phyloP scores from a whole-genome alignment of 106 monocot genomes.

The Platanthera guangdongensis region DNA sequence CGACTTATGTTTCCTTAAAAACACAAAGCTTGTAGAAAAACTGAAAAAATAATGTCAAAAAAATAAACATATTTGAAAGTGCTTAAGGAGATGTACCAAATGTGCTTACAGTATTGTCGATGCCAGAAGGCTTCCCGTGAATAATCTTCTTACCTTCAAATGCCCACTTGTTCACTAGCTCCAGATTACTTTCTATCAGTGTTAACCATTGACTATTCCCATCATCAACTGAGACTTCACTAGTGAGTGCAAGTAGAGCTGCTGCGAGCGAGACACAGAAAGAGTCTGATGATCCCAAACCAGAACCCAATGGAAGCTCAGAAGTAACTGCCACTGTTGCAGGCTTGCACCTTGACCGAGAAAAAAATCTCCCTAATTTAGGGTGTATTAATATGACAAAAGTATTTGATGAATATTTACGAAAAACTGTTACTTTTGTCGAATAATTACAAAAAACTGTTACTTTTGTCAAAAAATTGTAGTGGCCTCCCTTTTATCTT shows the following conservation, averaged over 20 bases:
- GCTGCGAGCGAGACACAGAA: slow-evolving; percentile 70
- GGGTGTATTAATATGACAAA: background rate
- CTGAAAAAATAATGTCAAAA: background rate
- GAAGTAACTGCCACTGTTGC: slow-evolving; percentile 48
- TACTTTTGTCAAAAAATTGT: too few relatives aligned
- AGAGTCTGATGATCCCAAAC: slow-evolving; percentile 88
- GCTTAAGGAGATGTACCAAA: slow-evolving; percentile 43
- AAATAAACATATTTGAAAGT: background rate
- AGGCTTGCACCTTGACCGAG: slow-evolving; percentile 44
- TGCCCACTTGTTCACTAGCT: slow-evolving; percentile 83
- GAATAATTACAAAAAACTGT: too few relatives aligned
- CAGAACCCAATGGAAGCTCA: slow-evolving; percentile 73
- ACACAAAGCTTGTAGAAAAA: background rate
- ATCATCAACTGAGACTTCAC: slow-evolving; percentile 7
- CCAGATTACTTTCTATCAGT: slow-evolving; percentile 47
- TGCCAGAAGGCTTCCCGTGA: slow-evolving; percentile 92
- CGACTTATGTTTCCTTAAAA: background rate
- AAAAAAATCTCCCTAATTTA: slow-evolving; percentile 1
- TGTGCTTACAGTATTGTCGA: slow-evolving; percentile 89
- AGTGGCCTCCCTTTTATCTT: too few relatives aligned
- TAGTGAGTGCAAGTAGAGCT: slow-evolving; percentile 55
- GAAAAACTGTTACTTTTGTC: too few relatives aligned
- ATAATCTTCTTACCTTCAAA: slow-evolving; percentile 95
- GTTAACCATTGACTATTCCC: slow-evolving; percentile 26
- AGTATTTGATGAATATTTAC: too few relatives aligned